Percentiles rank a stretch among this genome's conserved stretches.
These are phyloP conservation scores for Xylariomycetidae sp. DNA, from an alignment of 2,329 filamentous ascomycete species.

Conservation along the genomic window DNA sequence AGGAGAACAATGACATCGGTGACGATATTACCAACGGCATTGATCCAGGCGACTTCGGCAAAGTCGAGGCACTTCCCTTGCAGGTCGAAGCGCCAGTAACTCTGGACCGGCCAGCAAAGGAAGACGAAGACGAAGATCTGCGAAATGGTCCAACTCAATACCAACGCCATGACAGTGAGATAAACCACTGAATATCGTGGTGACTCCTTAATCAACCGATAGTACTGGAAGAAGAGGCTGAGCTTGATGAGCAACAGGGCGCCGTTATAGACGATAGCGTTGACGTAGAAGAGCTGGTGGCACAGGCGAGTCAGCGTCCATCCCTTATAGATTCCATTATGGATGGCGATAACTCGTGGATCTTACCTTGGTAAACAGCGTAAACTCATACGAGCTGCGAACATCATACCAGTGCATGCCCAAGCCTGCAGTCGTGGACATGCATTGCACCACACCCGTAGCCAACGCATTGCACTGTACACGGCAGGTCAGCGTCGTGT, in stretches of 20 bases:
- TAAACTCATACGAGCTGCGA: too few species aligned
- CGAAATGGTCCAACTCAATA: slow-evolving; percentile 14
- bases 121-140: slow-evolving; percentile 13
- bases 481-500: too few species aligned
- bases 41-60: slow-evolving; percentile 12
- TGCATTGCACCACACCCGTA: too few species aligned
- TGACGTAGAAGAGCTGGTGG: slow-evolving; percentile 14
- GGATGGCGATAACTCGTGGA: too few species aligned
- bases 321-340: too few species aligned
- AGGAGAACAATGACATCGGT: slow-evolving; percentile 17
- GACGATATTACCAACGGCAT: slow-evolving; percentile 14
- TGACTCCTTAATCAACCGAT: slow-evolving; percentile 15
- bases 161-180: slow-evolving; percentile 9
- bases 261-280: slow-evolving; percentile 13
- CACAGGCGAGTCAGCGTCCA: too few species aligned
- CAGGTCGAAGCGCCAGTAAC: slow-evolving; percentile 8
- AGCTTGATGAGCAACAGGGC: slow-evolving; percentile 16
- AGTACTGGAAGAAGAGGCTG: slow-evolving; percentile 20
- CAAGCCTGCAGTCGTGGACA: too few species aligned
- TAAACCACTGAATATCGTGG: slow-evolving; percentile 12
- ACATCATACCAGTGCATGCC: too few species aligned
- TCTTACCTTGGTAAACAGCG: too few species aligned
- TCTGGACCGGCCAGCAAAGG: slow-evolving; percentile 2
- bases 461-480: too few species aligned
- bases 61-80: slow-evolving; percentile 9